Conservation (phyloP, 2,329 filamentous ascomycete genomes). For the Trichoderma polysporum region DNA sequence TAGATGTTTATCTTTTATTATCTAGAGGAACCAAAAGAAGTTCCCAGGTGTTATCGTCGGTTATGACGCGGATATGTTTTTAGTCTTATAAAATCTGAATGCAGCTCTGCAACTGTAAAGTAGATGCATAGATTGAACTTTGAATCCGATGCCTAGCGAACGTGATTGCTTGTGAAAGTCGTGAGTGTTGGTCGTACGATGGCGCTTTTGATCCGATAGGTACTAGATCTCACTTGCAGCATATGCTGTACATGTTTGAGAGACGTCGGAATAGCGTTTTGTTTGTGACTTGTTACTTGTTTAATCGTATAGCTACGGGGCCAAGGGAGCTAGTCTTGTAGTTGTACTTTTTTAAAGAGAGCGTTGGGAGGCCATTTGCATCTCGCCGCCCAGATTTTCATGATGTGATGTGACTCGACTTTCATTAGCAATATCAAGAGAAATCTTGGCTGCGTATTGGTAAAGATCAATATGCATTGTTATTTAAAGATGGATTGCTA, state of each 20-base stretch:
- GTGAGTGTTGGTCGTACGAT: background rate
- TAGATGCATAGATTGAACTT: conserved; percentile 28
- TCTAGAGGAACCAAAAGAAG: conserved; percentile 20
- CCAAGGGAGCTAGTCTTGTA: no score
- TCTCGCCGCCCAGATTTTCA: no score
- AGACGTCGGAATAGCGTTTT: no score
- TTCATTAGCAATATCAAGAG: background rate
- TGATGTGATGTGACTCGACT: no score
- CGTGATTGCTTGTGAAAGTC: background rate
- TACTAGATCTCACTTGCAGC: background rate
- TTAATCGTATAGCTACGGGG: background rate
- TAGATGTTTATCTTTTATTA: conserved; percentile 30
- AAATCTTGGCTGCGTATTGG: background rate
- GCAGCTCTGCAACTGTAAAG: conserved; percentile 32
- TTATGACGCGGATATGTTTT: conserved; percentile 25
- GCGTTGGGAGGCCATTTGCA: no score
- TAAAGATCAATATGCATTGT: background rate
- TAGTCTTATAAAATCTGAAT: conserved; percentile 22
- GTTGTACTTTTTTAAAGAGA: background rate
- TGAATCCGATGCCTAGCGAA: background rate
- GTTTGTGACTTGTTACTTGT: no score
- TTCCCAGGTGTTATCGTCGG: conserved; percentile 32
- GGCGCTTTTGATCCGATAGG: no score
- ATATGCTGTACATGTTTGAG: background rate
- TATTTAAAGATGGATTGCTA: background rate